Conservation (phyloP, 768 basidiomycete genomes). For the Termitomyces sp. region DNA sequence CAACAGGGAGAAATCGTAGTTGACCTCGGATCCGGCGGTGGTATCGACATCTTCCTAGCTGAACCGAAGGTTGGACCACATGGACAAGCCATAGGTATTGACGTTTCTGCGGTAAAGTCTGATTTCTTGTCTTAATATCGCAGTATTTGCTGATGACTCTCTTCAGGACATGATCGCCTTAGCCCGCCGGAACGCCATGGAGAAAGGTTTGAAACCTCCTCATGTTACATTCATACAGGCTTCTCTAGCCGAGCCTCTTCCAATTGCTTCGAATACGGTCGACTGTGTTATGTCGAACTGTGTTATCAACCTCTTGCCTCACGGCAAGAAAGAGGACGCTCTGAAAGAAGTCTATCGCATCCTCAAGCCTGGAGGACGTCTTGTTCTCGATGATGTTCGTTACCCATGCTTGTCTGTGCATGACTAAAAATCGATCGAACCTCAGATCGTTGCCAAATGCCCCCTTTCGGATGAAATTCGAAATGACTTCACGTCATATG, state of each 20-base stretch:
- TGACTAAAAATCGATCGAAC: neutral
- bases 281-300: constrained; percentile 60
- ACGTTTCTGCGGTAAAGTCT: constrained; percentile 41
- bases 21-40: constrained; percentile 56
- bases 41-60: constrained; percentile 52
- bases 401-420: neutral
- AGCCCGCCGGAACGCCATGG: constrained; percentile 41
- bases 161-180: constrained; percentile 47
- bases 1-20: constrained; percentile 57
- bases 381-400: constrained; percentile 48
- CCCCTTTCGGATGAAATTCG: constrained; percentile 37
- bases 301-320: constrained; percentile 47
- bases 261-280: constrained; percentile 42
- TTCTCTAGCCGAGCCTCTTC: constrained; percentile 38
- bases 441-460: constrained; percentile 45
- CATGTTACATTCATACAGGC: constrained; percentile 47
- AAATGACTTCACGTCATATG: constrained; percentile 35
- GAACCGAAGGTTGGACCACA: constrained; percentile 43
- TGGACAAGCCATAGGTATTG: constrained; percentile 53
- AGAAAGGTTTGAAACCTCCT: constrained; percentile 39
- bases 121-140: neutral
- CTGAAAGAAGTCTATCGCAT: constrained; percentile 46
- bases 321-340: constrained; percentile 33
- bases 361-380: constrained; percentile 54
- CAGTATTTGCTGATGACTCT: neutral